Evolutionary conservation across 768 basidiomycete genomes (phyloP).

Genomic region (Scleroderma citrinum): DNA sequence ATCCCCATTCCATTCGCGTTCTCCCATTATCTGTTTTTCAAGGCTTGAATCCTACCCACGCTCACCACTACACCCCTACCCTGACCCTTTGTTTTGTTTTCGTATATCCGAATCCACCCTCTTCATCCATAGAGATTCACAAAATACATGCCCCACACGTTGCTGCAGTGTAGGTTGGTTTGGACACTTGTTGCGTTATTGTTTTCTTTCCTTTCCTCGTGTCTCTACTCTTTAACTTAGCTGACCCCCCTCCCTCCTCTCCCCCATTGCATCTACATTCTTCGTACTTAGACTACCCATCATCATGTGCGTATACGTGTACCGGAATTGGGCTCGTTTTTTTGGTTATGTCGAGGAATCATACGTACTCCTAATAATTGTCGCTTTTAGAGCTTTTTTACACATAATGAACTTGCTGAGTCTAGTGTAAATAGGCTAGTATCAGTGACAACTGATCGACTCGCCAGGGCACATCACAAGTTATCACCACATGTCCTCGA

Average conservation of each 20-base stretch:
- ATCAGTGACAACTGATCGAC: too few species aligned
- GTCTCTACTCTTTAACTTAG: too few species aligned
- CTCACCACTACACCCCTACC: neutral
- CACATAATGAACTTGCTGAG: too few species aligned
- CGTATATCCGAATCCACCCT: neutral
- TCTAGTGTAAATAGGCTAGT: too few species aligned
- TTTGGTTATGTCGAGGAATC: slow-evolving; percentile 6
- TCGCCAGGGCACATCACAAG: too few species aligned
- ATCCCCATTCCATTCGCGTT: too few species aligned
- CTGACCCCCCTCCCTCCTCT: too few species aligned
- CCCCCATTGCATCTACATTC: too few species aligned
- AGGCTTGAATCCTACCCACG: too few species aligned
- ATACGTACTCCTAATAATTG: slow-evolving; percentile 29
- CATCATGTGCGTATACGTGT: neutral
- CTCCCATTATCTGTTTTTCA: too few species aligned
- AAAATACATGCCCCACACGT: neutral
- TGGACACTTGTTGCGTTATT: neutral
- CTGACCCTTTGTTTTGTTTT: neutral
- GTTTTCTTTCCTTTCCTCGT: too few species aligned
- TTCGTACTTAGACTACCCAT: neutral
- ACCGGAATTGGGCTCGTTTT: slow-evolving; percentile 2
- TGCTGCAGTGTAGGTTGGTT: neutral
- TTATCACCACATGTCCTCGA: too few species aligned
- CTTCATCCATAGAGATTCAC: neutral
- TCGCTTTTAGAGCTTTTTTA: slow-evolving; percentile 2